Evolutionary conservation across 2,329 filamentous ascomycete genomes (phyloP), one percentile per base, ranked within the genome.

Genomic region (Aspergillus oerlinghausenensis): DNA sequence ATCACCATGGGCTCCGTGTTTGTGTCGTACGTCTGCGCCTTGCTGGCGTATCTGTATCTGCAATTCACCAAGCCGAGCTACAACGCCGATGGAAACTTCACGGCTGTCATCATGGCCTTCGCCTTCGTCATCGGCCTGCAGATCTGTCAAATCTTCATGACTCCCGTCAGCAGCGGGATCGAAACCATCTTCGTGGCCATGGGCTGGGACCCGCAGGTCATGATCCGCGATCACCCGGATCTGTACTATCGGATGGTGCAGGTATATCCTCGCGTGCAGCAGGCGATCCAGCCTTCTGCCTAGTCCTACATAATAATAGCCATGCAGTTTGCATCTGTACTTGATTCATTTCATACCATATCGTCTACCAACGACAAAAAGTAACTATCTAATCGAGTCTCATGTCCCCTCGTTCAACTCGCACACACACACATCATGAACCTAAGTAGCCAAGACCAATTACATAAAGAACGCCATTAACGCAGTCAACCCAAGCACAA

Each of bases 61-160:
- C 77, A 87, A 62, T 90, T 90, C 75, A 95, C 90, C 3, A 75
- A 87, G n/a, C 91, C 91, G 0, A 78, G 79, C 0, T 96, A 95
- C 80, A 95, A 95, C 19, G 73, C 80, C 10, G 84, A 86, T 55
- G 79, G 77, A 21, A 68, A 74, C 10, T 95, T 86, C 71, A 94
- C 90, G 0, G 81, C 88, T 0, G 86, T 95, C 8, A 82, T 96
- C 19, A 83, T 96, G 70, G 90, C 90, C 0, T 95, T 93, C 71
- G 80, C 91, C 0, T 96, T 97, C 77, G 77, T 97, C 52, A 92
- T 97, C 61, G 93, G 93, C 6, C 77, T 96, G 62, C 93, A 97
- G 73, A 88, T 97, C 58, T 89, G 88, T 71, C 89, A 95, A 72
- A 84, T 96, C 61, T 95, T 97, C 75, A 89, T 93, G 35, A 93